Percentiles rank a stretch among this genome's conserved stretches.
These are phyloP conservation scores for Piloderma croceum DNA, from an alignment of 768 basidiomycete genomes.

Conservation along the genomic window DNA sequence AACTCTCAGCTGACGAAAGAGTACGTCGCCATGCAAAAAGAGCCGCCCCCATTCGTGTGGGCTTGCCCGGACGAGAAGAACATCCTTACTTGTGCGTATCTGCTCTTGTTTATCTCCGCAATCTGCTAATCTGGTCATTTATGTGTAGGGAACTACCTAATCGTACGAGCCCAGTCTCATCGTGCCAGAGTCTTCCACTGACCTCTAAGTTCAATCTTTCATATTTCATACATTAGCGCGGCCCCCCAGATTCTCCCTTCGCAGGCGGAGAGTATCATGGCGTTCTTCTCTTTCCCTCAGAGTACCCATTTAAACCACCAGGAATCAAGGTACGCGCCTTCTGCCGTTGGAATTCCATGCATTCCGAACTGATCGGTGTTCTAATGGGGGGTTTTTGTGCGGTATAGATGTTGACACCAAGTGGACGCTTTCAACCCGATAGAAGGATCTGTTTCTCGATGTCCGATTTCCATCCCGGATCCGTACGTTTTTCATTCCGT, in stretches of 20 bases:
- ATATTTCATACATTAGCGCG: too few species aligned
- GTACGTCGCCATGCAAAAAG: constrained; percentile 85
- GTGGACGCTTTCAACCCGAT: constrained; percentile 86
- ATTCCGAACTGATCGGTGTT: constrained; percentile 6
- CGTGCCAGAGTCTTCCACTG: not conserved
- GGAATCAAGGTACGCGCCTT: constrained; percentile 75
- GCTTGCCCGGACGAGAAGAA: constrained; percentile 97
- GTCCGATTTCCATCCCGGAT: constrained; percentile 91
- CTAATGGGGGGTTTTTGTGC: constrained; percentile 8
- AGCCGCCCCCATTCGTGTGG: constrained; percentile 95
- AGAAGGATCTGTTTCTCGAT: constrained; percentile 98
- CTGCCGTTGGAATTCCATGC: not conserved
- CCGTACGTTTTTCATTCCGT: constrained; percentile 45
- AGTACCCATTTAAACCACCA: constrained; percentile 96
- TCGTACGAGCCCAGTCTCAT: constrained; percentile 49
- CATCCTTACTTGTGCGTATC: constrained; percentile 80
- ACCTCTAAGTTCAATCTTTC: constrained; percentile 7
- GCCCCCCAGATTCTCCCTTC: constrained; percentile 90
- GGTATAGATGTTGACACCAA: constrained; percentile 81
- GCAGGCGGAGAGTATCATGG: constrained; percentile 93
- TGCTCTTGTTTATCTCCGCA: not conserved
- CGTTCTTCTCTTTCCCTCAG: constrained; percentile 83
- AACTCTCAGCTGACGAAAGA: constrained; percentile 70
- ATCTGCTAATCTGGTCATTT: constrained; percentile 2
- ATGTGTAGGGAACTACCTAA: constrained; percentile 83